Conservation (phyloP, 768 basidiomycete species). For the Pulveroboletus sp. region DNA sequence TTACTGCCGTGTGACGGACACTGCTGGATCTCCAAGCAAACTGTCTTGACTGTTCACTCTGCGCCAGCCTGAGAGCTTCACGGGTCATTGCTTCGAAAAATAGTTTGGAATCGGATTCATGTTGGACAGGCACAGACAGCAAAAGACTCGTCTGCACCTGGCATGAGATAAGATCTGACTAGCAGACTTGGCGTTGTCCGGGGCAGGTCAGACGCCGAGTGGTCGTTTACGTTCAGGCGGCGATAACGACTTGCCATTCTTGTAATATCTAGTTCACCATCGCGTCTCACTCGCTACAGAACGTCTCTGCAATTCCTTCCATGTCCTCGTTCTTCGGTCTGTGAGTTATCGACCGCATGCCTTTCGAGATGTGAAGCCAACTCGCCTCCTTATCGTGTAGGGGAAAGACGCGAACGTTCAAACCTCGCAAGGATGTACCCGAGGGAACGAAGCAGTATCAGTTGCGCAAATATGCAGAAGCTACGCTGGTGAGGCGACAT, state of each 20-base stretch:
- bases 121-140: not conserved
- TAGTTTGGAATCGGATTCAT: not conserved
- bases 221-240: not conserved
- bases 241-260: slow-evolving; percentile 13
- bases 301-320: slow-evolving; percentile 12
- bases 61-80: not conserved
- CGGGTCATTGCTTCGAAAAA: not conserved
- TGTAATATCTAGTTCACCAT: not conserved
- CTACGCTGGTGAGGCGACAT: slow-evolving; percentile 62
- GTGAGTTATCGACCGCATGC: slow-evolving; percentile 41
- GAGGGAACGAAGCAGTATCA: slow-evolving; percentile 98
- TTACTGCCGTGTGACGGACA: not conserved
- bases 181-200: not conserved
- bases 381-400: slow-evolving; percentile 35
- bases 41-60: not conserved
- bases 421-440: slow-evolving; percentile 90
- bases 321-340: slow-evolving; percentile 91
- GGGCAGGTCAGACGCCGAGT: not conserved
- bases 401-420: slow-evolving; percentile 92
- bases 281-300: slow-evolving; percentile 1
- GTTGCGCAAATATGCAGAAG: slow-evolving; percentile 94
- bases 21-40: not conserved
- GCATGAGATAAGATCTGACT: not conserved
- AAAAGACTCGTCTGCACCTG: not conserved
- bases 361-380: slow-evolving; percentile 9